Base-by-base conservation (phyloP, 257 asterid species). In the Plantago elongata region DNA sequence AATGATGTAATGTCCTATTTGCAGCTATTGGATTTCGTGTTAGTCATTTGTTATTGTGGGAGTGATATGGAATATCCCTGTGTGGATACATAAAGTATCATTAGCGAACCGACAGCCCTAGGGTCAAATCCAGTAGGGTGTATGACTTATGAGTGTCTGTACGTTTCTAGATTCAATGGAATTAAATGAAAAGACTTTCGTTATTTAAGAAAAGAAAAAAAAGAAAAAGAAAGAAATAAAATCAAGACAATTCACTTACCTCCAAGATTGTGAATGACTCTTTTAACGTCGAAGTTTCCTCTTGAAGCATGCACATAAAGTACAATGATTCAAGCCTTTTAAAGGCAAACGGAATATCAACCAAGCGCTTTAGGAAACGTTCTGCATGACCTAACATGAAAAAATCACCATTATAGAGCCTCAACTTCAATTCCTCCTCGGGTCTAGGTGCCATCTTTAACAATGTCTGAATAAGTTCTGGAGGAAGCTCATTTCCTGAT, bases 361-460 rank as follows among this genome's bases (percentile, higher is more conserved):
- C 85, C 74, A 86, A 64, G 6, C 65, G 76, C 77, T 84, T 86
- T 9, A 86, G 82, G 56, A 86, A 86, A 51, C 89, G 83, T 62
- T 86, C 95, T 0, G 92, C 95, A 0, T 84, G 69, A 58, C 91
- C 87, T n/a, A 86, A 72, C 58, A 61, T 79, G 45, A 81, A 51
- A 47, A 73, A 17, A 5, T 81, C 77, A 15, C 91, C 95, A n/a
- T 18, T 71, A 50, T 74, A 86, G 59, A 84, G 76, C 69, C 83
- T 73, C 67, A 86, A 80, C 68, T 79, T 86, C 68, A 80, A 45
- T 70, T 86, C 92, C 66, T 86, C 95, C 49, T 86, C 92, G 14
- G 78, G 65, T 10, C 89, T 79, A 29, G 95, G 95, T 13, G 89
- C 89, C 95, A 86, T 84, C 76, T 73, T 86, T 72, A 86, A 27